Conservation (phyloP, 176 grass and related monocot species). For the Oropetium thomaeum region DNA sequence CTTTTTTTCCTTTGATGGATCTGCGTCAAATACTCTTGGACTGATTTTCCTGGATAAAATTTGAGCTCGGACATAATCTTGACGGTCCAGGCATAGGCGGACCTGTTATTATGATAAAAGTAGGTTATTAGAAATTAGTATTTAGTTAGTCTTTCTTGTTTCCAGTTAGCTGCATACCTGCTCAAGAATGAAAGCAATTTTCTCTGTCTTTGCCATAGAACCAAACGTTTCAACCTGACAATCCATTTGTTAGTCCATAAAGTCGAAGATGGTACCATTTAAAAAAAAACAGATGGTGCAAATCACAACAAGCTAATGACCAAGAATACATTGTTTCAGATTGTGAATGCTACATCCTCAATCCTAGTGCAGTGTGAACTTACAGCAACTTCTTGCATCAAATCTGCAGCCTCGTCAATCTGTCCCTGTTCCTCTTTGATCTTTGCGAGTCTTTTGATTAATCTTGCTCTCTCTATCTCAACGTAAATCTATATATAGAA, state of each 20-base stretch:
- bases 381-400: slow-evolving; percentile 99
- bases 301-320: neutral
- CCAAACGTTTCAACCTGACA: slow-evolving; percentile 96
- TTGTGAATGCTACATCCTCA: neutral
- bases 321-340: neutral
- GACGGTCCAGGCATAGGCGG: slow-evolving; percentile 78
- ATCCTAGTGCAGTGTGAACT: slow-evolving; percentile 41
- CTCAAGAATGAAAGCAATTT: slow-evolving; percentile 94
- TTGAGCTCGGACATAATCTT: slow-evolving; percentile 85
- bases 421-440: slow-evolving; percentile 86
- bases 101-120: slow-evolving; percentile 50
- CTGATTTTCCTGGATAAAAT: slow-evolving; percentile 97
- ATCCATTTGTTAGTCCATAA: slow-evolving; percentile 14
- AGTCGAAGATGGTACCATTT: neutral
- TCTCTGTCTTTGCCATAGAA: slow-evolving; percentile 96
- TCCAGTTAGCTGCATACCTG: slow-evolving; percentile 45
- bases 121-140: neutral
- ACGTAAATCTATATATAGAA: slow-evolving; percentile 95
- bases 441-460: slow-evolving; percentile 95
- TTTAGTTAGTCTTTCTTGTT: neutral
- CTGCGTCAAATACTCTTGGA: slow-evolving; percentile 73
- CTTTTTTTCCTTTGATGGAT: slow-evolving; percentile 87
- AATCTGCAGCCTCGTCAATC: slow-evolving; percentile 95
- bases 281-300: too few species aligned
- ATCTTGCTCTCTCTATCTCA: slow-evolving; percentile 91